Percentiles rank a stretch among this genome's conserved stretches.
phyloP scores from a whole-genome alignment of 2,329 filamentous ascomycete genomes.

The Sclerotinia subarctica region DNA sequence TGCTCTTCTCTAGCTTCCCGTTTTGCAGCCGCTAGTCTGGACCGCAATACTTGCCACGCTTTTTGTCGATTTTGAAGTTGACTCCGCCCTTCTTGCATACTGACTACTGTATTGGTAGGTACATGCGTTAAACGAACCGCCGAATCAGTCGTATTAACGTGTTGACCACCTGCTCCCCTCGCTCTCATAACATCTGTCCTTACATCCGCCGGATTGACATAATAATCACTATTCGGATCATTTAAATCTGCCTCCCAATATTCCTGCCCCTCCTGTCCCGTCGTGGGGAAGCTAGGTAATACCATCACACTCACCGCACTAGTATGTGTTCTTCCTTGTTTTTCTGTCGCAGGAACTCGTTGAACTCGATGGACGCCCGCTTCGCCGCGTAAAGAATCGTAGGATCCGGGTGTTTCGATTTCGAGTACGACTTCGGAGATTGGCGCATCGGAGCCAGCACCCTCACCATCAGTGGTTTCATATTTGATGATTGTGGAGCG shows the following conservation, averaged over 20 bases:
- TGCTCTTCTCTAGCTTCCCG: constrained; percentile 83
- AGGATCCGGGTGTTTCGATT: constrained; percentile 71
- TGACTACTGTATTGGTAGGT: constrained; percentile 81
- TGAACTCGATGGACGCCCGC: constrained; percentile 95
- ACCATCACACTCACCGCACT: constrained; percentile 91
- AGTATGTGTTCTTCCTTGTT: constrained; percentile 87
- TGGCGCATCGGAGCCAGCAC: constrained; percentile 59
- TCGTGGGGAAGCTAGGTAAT: constrained; percentile 73
- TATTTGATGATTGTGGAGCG: constrained; percentile 72
- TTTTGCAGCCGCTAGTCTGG: constrained; percentile 73
- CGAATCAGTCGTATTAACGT: constrained; percentile 98
- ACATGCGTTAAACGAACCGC: constrained; percentile 89
- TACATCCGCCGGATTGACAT: constrained; percentile 81
- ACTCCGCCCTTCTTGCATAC: constrained; percentile 88
- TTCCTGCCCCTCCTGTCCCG: constrained; percentile 46
- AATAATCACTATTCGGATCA: constrained; percentile 88
- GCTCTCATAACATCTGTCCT: constrained; percentile 86
- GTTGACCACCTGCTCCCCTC: constrained; percentile 88
- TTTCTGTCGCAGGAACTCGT: constrained; percentile 86
- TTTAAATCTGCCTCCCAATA: constrained; percentile 61
- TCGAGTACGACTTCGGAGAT: constrained; percentile 87
- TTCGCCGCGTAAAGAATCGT: constrained; percentile 78
- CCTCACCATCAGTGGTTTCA: constrained; percentile 66
- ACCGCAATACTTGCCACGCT: constrained; percentile 82
- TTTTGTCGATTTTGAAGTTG: constrained; percentile 85